Percentiles rank a stretch among this genome's conserved stretches.
Conservation (phyloP, 306 rosid species). For the Malus fusca region DNA sequence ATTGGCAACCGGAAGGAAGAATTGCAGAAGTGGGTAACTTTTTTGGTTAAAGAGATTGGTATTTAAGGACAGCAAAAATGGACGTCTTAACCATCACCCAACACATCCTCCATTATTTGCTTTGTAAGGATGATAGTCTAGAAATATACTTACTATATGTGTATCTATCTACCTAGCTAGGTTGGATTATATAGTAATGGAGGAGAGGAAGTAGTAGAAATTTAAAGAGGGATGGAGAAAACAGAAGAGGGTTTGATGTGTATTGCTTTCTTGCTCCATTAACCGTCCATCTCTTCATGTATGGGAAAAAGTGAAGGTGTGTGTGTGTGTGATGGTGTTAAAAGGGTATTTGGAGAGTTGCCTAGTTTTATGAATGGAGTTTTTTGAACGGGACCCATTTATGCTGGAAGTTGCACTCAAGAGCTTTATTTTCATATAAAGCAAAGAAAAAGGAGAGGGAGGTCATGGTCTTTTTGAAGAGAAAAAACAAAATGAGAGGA, state of each 20-base stretch:
- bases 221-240: constrained; percentile 1
- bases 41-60: constrained; percentile 34
- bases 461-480: not conserved
- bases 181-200: constrained; percentile 4
- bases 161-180: not conserved
- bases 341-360: constrained; percentile 44
- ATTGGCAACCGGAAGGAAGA: constrained; percentile 9
- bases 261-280: constrained; percentile 34
- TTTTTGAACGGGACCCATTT: constrained; percentile 14
- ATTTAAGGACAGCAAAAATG: constrained; percentile 40
- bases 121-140: constrained; percentile 2
- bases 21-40: constrained; percentile 30
- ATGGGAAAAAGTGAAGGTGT: constrained; percentile 31
- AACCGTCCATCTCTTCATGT: constrained; percentile 42
- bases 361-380: constrained; percentile 10
- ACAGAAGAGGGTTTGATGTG: constrained; percentile 8
- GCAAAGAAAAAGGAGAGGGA: not conserved
- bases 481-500: constrained; percentile 4
- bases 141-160: not conserved
- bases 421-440: not conserved
- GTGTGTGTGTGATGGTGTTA: not conserved
- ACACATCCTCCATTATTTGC: constrained; percentile 26
- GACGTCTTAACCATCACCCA: constrained; percentile 59
- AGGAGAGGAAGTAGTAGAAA: constrained; percentile 12
- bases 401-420: constrained; percentile 17